Evolutionary conservation across 495 filamentous ascomycete genomes (phyloP).

Genomic region (Hypoxylon cercidicola): DNA sequence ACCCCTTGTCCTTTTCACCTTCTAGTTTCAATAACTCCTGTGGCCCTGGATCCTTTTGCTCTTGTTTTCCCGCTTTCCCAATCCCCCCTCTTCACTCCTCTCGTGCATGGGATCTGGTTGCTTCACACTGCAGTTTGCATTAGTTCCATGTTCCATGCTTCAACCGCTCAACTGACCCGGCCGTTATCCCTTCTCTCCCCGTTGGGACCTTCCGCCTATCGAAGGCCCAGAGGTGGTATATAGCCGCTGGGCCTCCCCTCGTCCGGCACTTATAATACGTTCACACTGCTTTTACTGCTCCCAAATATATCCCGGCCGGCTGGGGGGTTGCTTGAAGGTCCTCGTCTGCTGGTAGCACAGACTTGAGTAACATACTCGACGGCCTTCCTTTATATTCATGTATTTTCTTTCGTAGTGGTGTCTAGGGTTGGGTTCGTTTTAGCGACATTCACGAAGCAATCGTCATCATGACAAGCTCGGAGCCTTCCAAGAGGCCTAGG

Average conservation of each 20-base stretch:
- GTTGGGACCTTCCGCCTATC: conserved; percentile 17
- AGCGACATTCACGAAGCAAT: conserved; percentile 4
- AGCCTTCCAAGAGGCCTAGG: conserved; percentile 70
- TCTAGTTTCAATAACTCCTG: conserved; percentile 49
- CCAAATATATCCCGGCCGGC: conserved; percentile 25
- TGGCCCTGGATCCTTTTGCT: conserved; percentile 22
- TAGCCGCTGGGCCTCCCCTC: conserved; percentile 39
- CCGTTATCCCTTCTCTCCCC: conserved; percentile 22
- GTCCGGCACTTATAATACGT: conserved; percentile 19
- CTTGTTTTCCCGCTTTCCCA: conserved; percentile 39
- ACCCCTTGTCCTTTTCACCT: conserved; percentile 22
- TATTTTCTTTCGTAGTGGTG: conserved; percentile 10
- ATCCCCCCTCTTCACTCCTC: conserved; percentile 40
- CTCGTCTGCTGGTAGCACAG: conserved; percentile 30
- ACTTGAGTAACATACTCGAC: conserved; percentile 21
- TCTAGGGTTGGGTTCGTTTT: conserved; percentile 5
- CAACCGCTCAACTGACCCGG: conserved; percentile 31
- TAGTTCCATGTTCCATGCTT: conserved; percentile 31
- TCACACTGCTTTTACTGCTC: conserved; percentile 14
- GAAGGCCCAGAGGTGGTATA: conserved; percentile 36
- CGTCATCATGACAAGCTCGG: conserved; percentile 35
- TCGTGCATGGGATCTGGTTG: conserved; percentile 34
- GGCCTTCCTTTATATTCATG: conserved; percentile 19
- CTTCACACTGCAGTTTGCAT: conserved; percentile 40
- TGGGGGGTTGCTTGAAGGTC: conserved; percentile 33